Evolutionary conservation across 805 yeast genomes (phyloP), one percentile per base, ranked within the genome.

Genomic region (Zygosaccharomyces bisporus): DNA sequence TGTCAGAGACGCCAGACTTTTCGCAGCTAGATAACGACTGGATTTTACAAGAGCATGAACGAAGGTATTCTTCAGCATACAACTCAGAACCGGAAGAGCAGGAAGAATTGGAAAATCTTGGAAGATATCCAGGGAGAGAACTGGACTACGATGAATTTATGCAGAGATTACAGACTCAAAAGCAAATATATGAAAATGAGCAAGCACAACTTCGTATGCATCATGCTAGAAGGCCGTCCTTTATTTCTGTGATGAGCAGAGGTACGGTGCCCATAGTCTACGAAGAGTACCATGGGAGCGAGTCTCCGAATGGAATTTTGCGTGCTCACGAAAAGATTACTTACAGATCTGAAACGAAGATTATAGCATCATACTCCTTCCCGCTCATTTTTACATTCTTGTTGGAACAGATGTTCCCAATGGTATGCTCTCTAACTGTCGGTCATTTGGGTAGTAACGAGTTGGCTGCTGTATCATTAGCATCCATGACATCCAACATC

Each of bases 371-470:
- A 4, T 71, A 64, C 46, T 67, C 79, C 3, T 54, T 69, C 0
- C 83, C 95, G 0, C 64, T 86, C 48, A 77, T 83, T 2, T 63
- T 83, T 48, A 84, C 95, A 0, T 84, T 86, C 55, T 68, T 84
- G 33, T 68, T 86, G 23, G 88, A 84, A 63, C 83, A 81, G 58
- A 79, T 86, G 14, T 76, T 88, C 49, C 80, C 90, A 1, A 77
- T 89, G 34, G 86, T 88, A 2, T 83, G 91, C 29, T 85, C 90
- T 4, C 74, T 88, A 46, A 75, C 82, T 25, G 96, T 89, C 0
- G 91, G 93, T n/a, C 90, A 81, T 56, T 63, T 86, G 41, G 95
- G 95, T 29, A 85, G 83, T 38, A 74, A 73, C 29, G 89, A 86
- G 61, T 71, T 86, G 39, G 93, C 90, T 2, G 95, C 95, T 0